Evolutionary conservation across 2,329 filamentous ascomycete species (phyloP), one percentile per base, ranked within the genome.

Genomic region (Mycosphaerelloides madeirae): DNA sequence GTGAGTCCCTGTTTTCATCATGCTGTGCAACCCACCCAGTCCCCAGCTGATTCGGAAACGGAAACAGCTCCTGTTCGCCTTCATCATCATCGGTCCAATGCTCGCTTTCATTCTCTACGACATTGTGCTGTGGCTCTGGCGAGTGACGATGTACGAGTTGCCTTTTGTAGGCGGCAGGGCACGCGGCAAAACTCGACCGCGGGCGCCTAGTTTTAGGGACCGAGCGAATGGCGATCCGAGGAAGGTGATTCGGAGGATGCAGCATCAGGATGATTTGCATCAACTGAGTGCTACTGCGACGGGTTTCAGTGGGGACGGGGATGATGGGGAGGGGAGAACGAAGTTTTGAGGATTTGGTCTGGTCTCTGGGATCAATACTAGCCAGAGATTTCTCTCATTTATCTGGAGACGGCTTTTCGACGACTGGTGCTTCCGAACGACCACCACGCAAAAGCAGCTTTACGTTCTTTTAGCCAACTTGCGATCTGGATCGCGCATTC

Each of bases 41-140:
- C 45, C 41, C 34, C 38, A 8, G 38, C 41, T 43, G n/a, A 43
- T 41, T 12, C 5, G 22, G 22, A 25, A 9, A 25, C 22, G 6
- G 9, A 25, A 25, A 25, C 18, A 85, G 81, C 64, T 85, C 25
- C 56, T 83, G 45, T 73, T 84, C 46, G 80, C 77, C 18, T 55
- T 78, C 33, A 54, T 84, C 33, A 77, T 75, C 35, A 78, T 85
- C 52, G 75, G 76, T 2, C 82, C 82, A 9, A 85, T 81, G 79
- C 64, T 75, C 4, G 66, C 76, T 18, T 64, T 85, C 29, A 68
- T 86, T 50, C 43, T 80, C 50, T 84, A 84, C 68, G 82, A 86
- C 60, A 62, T 82, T 42, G 51, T 77, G 18, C 71, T 84, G 32
- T 86, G 83, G 64, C 52, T 79, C 46, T 77, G 75, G 62, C 79